Conservation (phyloP, 441 rosid species). For the Syzygium syzygioides region DNA sequence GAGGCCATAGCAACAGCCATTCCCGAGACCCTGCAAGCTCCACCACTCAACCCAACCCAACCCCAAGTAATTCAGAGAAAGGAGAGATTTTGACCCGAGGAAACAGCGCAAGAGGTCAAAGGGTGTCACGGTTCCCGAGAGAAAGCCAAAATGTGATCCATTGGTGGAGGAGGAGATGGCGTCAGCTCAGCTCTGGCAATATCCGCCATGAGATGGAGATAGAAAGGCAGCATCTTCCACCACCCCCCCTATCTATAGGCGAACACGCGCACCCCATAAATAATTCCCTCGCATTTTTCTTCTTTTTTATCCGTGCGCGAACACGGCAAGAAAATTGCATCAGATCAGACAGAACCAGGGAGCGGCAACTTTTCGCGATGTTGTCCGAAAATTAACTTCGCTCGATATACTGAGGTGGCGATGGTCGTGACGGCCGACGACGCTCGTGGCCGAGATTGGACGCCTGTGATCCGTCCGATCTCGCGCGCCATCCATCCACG, state of each 20-base stretch:
- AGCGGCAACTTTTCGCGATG: background rate
- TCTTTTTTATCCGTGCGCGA: background rate
- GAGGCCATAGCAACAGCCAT: constrained; percentile 57
- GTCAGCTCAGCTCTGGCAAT: constrained; percentile 23
- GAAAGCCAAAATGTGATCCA: background rate
- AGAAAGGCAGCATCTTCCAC: background rate
- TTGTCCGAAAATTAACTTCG: background rate
- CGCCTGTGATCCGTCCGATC: background rate
- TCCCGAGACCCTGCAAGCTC: background rate
- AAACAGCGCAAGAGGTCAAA: background rate
- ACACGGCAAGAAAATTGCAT: background rate
- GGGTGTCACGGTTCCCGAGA: constrained; percentile 2
- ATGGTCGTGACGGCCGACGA: background rate
- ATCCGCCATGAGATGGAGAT: constrained; percentile 42
- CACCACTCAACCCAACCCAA: background rate
- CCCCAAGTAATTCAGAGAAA: background rate
- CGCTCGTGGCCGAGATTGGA: background rate
- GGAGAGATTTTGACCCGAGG: constrained; percentile 1
- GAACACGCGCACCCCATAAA: background rate
- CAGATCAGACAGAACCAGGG: too few relatives aligned
- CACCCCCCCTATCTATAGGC: background rate
- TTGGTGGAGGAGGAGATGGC: background rate
- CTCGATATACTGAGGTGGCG: background rate
- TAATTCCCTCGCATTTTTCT: background rate
- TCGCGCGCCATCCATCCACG: background rate